Base-by-base conservation (phyloP, 305 asterid species). In the Fraxinus latifolia region DNA sequence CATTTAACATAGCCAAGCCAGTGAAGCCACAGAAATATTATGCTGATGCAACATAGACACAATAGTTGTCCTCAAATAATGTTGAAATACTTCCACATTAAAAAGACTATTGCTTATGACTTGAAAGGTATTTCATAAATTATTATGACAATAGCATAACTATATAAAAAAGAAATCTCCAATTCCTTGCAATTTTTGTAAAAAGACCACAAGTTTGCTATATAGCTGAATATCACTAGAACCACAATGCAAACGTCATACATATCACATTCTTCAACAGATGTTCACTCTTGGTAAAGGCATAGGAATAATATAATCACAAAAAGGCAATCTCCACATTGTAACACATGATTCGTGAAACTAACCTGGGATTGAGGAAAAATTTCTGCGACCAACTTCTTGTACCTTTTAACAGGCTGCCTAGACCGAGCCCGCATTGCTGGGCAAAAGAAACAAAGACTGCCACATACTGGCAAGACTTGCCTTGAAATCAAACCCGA, bases 361-460 rank as follows among this genome's bases (percentile, higher is more conserved):
- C 97, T 83, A 81, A 96, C 99, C 98, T 88, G 98, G 65, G 89
- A 85, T 19, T 91, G 91, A 47, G 99, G 98, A 77, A 96, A 95
- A 78, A 95, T 96, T 82, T 96, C 99, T 3, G 99, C 83, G 73
- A 96, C 91, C 92, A 96, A 86, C 91, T 96, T 95, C 97, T 96
- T 96, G 91, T 95, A 96, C 90, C 99, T 91, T 93, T 95, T 96
- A 77, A 96, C 99, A 4, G 99, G 99, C 90, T 96, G 99, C 89
- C 98, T 89, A 34, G 99, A 96, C 95, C 99, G 91, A 4, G 98
- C 90, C 33, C 99, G 88, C 88, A 96, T 80, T 34, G 93, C 93
- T 11, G 99, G 99, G 88, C 99, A 96, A 82, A 93, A 95, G 91
- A 91, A 95, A 88, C 99, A 96, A 78, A 96, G 97, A 87, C 86